Conservation (phyloP, 176 grass and related monocot species). For the Juncus inflexus region DNA sequence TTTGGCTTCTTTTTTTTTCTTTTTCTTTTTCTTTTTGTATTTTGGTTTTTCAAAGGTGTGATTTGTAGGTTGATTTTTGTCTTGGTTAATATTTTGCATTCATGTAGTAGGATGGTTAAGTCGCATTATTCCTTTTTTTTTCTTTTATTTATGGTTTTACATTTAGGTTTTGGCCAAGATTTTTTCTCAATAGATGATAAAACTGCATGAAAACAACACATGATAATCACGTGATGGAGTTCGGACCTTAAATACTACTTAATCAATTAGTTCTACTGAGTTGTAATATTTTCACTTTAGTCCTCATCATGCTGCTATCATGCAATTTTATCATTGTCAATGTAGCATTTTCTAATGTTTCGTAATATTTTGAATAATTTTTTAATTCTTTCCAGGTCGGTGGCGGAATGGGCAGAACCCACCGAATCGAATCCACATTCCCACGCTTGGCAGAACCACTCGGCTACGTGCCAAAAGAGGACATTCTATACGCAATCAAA, state of each 20-base stretch:
- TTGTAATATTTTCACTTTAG: slow-evolving; percentile 7
- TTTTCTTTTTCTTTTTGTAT: slow-evolving; percentile 8
- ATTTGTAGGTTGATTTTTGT: not conserved
- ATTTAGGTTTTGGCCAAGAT: too few species aligned
- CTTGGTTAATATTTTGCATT: slow-evolving; percentile 1
- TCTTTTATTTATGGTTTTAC: too few species aligned
- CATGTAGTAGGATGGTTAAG: not conserved
- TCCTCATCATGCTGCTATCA: too few species aligned
- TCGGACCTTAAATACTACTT: not conserved
- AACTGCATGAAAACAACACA: too few species aligned
- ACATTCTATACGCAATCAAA: slow-evolving; percentile 95
- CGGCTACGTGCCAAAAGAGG: slow-evolving; percentile 93
- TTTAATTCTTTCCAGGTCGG: slow-evolving; percentile 62
- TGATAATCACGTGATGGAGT: too few species aligned
- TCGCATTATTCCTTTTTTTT: too few species aligned
- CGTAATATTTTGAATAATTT: too few species aligned
- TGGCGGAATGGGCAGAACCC: slow-evolving; percentile 97
- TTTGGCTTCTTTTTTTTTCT: not conserved
- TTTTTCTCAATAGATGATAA: too few species aligned
- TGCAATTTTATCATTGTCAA: too few species aligned
- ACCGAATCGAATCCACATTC: slow-evolving; percentile 83
- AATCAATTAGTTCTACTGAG: too few species aligned
- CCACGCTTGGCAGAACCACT: slow-evolving; percentile 76
- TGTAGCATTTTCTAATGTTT: too few species aligned
- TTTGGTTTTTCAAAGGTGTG: not conserved